Evolutionary conservation across 2,329 filamentous ascomycete genomes (phyloP), one percentile per base, ranked within the genome.

Genomic region (Aspergillus spinulosporus): DNA sequence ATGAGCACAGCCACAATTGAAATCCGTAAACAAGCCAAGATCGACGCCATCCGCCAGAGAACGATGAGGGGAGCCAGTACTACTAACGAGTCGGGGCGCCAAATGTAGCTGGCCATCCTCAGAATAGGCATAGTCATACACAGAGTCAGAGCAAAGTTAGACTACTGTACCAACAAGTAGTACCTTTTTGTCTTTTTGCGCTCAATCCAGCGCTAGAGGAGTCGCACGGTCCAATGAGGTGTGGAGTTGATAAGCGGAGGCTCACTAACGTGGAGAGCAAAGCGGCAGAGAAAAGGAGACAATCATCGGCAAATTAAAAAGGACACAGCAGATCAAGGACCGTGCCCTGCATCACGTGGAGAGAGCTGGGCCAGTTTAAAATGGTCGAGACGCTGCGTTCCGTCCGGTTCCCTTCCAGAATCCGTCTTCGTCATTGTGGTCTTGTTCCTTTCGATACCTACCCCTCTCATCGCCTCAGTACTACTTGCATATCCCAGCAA

Each of bases 301-400:
- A 53, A 37, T 37, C 34, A 37, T 48, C 49, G 37, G 56, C 40
- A 56, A 53, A 60, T 56, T 45, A 55, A 53, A 14, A 52, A 48
- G 45, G 42, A 47, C 48, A 21, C 43, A 40, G 54, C 34, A 42
- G 54, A 58, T 55, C 58, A 51, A 55, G 58, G 56, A 54, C 56
- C 55, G 56, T 58, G 58, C 51, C 46, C 54, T 48, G 28, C 48
- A 39, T 60, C 59, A 60, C 59, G 59, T 60, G 59, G 56, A 49
- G 21, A 50, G 6, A 36, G 5, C 39, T 48, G 49, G 36, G 28
- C 44, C 28, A 43, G 43, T 52, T 52, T 56, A 52, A 50, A 54
- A 53, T 39, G 36, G 47, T 50, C 49, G 12, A 53, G 39, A 11
- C 11, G 50, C 44, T 26, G 37, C 45, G 29, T 15, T 28, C 21